Percentiles rank a stretch among this genome's conserved stretches.
Conservation (phyloP, 2,329 filamentous ascomycete genomes). For the Daldinia sp. region DNA sequence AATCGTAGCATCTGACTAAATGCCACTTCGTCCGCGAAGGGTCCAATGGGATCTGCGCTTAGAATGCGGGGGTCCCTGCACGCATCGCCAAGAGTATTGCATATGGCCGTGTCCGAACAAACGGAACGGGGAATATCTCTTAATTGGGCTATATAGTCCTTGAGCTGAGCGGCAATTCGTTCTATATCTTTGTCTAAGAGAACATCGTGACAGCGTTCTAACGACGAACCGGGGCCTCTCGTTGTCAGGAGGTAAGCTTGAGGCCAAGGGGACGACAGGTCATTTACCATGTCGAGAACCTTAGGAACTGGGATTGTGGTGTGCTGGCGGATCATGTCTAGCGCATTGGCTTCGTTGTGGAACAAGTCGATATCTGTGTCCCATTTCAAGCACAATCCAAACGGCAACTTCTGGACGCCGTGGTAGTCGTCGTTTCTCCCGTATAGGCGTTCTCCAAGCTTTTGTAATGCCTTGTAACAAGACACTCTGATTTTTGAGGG, state of each 20-base stretch:
- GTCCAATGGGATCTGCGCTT: neutral
- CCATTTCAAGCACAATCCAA: no score
- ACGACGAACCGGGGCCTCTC: neutral
- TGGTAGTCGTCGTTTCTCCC: neutral
- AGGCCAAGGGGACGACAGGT: neutral
- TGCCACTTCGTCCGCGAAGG: neutral
- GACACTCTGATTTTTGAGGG: neutral
- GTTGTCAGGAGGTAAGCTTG: neutral
- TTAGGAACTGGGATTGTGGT: neutral
- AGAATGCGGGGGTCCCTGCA: neutral
- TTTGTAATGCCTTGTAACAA: neutral
- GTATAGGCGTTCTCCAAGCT: neutral
- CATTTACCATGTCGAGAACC: neutral
- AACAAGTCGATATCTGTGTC: no score
- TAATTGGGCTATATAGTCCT: neutral
- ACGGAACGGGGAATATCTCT: neutral
- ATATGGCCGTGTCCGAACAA: neutral
- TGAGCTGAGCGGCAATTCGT: neutral
- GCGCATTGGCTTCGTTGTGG: no score
- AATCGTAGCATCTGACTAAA: neutral
- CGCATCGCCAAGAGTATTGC: neutral
- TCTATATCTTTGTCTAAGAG: neutral
- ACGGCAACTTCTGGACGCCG: no score
- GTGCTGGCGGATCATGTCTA: neutral
- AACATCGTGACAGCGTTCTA: neutral